These are phyloP conservation scores for Meyerozyma smithsonii DNA, from an alignment of 1,139 yeast genomes.

Conservation along the genomic window DNA sequence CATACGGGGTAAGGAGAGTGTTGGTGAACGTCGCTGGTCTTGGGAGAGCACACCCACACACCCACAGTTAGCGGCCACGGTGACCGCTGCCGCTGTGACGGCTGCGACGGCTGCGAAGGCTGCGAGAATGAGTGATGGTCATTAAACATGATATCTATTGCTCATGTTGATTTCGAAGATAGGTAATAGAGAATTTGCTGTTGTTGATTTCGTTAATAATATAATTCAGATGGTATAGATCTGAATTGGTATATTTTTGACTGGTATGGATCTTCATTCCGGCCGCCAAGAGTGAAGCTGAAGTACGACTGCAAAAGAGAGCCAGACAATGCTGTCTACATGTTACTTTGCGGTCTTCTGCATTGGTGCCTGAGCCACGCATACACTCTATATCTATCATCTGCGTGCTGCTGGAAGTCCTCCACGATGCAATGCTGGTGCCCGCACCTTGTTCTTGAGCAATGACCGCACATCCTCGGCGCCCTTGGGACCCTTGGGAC, in stretches of 20 bases:
- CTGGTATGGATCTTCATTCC: too few relatives aligned
- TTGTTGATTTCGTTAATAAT: too few relatives aligned
- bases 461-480: constrained; percentile 34
- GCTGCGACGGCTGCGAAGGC: too few relatives aligned
- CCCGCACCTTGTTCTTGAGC: constrained; percentile 34
- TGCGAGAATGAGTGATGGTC: too few relatives aligned
- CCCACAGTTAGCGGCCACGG: too few relatives aligned
- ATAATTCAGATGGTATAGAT: too few relatives aligned
- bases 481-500: background rate
- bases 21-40: background rate
- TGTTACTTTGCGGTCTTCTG: background rate
- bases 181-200: too few relatives aligned
- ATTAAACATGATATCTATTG: too few relatives aligned
- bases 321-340: background rate
- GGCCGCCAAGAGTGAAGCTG: too few relatives aligned
- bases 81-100: background rate
- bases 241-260: too few relatives aligned
- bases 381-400: background rate
- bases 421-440: constrained; percentile 43
- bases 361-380: background rate
- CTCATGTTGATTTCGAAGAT: too few relatives aligned
- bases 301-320: too few relatives aligned
- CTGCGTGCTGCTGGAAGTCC: constrained; percentile 18
- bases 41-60: background rate
- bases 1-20: constrained; percentile 20